Base-by-base conservation (phyloP, 192 early-diverging fungal species). In the Neocallimastix lanati region DNA sequence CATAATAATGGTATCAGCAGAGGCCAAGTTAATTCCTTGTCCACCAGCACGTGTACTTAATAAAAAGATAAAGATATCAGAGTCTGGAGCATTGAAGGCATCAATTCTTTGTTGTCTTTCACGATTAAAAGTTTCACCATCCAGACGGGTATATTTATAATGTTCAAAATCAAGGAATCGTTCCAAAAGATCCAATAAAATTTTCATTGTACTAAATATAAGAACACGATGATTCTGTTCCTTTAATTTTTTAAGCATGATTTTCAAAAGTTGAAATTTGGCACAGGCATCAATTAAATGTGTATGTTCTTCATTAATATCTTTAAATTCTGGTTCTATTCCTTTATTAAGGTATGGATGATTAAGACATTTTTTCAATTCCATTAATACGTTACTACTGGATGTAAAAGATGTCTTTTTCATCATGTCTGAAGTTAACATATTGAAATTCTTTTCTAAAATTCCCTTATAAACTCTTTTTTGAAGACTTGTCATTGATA, bases 201-300 rank as follows among this genome's bases (percentile, higher is more conserved):
- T 82, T n/a, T 91, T 94, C 83, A 96, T 95, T 82, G 95, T 94
- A 77, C 89, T 91, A 81, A 98, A 98, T 28, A 98, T 82, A 9
- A 98, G 82, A 0, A 96, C 86, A 21, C 91, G 85, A 83, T 93
- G 87, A 16, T 82, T 78, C 12, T 84, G 78, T 21, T 80, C 84
- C 67, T 90, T 86, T 29, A 94, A 79, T 81, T 93, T n/a, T n/a
- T n/a, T n/a, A 2, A 93, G 79, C 91, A 94, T 93, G 37, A 85
- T 85, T 78, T 90, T 82, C 9, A 94, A 83, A 2, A 94, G 80
- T 29, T 85, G 79, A 29, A 94, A 80, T 80, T 94, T 93, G 15
- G n/a, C 91, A 78, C 90, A 86, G 1, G 90, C 82, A 29, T 90
- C 89, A 38, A 94, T 90, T n/a, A 94, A 80, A 28, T 83, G 83